Evolutionary conservation across 2,329 filamentous ascomycete genomes (phyloP).

Genomic region (Clonostachys rosea): DNA sequence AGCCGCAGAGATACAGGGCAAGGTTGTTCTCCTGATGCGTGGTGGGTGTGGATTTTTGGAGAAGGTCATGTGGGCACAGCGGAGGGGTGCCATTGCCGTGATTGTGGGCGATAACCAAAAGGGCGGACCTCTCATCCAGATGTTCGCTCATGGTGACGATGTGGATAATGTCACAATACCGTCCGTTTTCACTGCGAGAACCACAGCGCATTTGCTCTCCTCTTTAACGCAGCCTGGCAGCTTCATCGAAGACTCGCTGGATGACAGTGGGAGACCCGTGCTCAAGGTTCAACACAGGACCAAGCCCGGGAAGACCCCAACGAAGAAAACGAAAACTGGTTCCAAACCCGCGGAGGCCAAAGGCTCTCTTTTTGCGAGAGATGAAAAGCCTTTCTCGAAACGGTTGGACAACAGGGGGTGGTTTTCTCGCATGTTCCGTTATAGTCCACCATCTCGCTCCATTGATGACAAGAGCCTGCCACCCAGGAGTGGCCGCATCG

Average conservation of each 20-base stretch:
- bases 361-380: conserved; percentile 1
- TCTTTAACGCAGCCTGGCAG: conserved; percentile 73
- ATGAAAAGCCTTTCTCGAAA: not conserved
- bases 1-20: conserved; percentile 86
- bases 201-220: conserved; percentile 87
- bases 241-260: conserved; percentile 54
- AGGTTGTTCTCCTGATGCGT: conserved; percentile 84
- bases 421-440: conserved; percentile 37
- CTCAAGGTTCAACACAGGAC: conserved; percentile 47
- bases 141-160: conserved; percentile 91
- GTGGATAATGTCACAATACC: conserved; percentile 94
- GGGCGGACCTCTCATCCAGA: conserved; percentile 85
- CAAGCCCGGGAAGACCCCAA: conserved; percentile 21
- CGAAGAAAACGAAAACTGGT: conserved; percentile 15
- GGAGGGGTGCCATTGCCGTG: conserved; percentile 80
- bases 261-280: conserved; percentile 54
- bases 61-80: conserved; percentile 95
- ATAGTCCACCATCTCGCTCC: conserved; percentile 18
- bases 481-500: conserved; percentile 68
- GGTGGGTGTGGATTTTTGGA: conserved; percentile 95
- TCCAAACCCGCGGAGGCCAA: conserved; percentile 12
- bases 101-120: conserved; percentile 93
- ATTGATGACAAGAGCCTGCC: conserved; percentile 54
- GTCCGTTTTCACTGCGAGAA: conserved; percentile 90
- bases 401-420: conserved; percentile 22